Conservation (phyloP, 495 filamentous ascomycete genomes). For the Penicillium malachiteum region DNA sequence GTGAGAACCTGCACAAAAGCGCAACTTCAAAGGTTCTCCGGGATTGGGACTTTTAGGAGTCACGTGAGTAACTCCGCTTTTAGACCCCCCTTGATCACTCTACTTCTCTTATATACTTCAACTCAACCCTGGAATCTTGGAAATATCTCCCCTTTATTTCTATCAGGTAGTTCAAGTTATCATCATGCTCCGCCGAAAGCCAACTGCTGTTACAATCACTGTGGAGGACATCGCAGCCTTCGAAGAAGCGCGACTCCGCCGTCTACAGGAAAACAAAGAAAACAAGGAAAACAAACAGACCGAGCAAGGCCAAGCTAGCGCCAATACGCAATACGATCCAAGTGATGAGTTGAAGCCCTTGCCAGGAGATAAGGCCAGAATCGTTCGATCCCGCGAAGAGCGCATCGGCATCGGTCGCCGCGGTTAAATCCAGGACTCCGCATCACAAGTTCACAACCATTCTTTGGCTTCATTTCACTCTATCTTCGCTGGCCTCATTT, state of each 20-base stretch:
- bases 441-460: neutral
- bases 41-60: neutral
- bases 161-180: neutral
- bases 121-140: no score
- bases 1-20: neutral
- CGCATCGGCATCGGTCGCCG: slow-evolving; percentile 44
- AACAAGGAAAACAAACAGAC: slow-evolving; percentile 25
- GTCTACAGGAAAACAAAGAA: neutral
- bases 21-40: slow-evolving; percentile 9
- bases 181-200: slow-evolving; percentile 76
- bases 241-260: slow-evolving; percentile 57
- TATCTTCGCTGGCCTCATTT: neutral
- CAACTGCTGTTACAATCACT: slow-evolving; percentile 74
- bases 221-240: slow-evolving; percentile 75
- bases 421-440: slow-evolving; percentile 14
- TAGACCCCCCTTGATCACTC: neutral
- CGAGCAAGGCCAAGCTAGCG: slow-evolving; percentile 18
- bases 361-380: slow-evolving; percentile 51
- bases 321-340: slow-evolving; percentile 45
- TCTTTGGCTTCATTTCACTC: neutral
- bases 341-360: slow-evolving; percentile 59
- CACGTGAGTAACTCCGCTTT: neutral
- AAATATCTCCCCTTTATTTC: neutral
- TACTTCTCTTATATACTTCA: no score
- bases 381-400: slow-evolving; percentile 50